Base-by-base conservation (phyloP, 2,329 filamentous ascomycete genomes). In the Pyrenophora graminea region DNA sequence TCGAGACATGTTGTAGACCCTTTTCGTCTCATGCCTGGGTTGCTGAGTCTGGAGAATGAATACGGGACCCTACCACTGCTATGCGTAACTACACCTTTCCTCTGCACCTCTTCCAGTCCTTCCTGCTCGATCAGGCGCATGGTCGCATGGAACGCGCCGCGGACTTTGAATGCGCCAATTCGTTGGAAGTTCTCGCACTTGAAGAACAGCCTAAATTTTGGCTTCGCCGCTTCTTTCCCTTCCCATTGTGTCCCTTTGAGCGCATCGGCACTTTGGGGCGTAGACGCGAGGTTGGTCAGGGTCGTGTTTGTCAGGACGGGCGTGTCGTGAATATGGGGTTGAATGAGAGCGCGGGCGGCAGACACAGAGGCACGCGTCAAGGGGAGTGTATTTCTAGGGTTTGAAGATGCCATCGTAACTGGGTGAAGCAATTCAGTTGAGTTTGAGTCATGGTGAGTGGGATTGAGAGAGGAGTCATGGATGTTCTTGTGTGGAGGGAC, bases 161-260 rank as follows among this genome's bases (percentile, higher is more conserved):
- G 80, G 13, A 86, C 88, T 77, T 97, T 97, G 79, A 97, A 97
- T 1, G 93, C 93, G 44, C 93, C 94, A 47, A 95, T 85, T 48
- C 86, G 85, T 78, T 97, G 94, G 51, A 90, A 79, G 73, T 97
- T 97, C 79, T 97, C 93, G 74, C 91, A 95, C 78, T 97, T 97
- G 83, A 97, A 96, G 79, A 90, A 94, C 45, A 97, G 80, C 10
- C 85, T 80, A 33, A 96, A 77, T 42, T 76, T 83, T 0, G 91
- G 91, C 3, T 71, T 76, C 1, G 88, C 84, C 0, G 86, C 81
- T n/a, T 69, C 67, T 33, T 80, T 76, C 5, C 80, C 82, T 61
- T 82, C 79, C 77, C 81, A 86, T 58, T 77, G 73, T 3, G 86
- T 87, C 12, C 79, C 82, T 38, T 72, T 64, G 0, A 88, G 77